Evolutionary conservation across 1,284 basidiomycete genomes (phyloP).

Genomic region (Boletus sp.): DNA sequence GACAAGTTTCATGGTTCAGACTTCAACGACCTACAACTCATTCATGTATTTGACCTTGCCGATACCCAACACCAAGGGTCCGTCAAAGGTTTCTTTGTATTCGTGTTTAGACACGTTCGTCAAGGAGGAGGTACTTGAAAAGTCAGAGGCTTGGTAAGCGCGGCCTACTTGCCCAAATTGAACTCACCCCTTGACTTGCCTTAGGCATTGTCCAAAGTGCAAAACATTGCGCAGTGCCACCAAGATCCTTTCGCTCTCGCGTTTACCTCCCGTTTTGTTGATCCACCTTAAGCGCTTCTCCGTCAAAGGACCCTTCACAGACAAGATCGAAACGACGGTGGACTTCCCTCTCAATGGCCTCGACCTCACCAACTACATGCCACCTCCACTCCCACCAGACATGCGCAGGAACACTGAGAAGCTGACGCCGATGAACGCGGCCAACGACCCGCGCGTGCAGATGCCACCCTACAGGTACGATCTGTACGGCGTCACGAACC

Average conservation of each 20-base stretch:
- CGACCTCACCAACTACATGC: constrained; percentile 92
- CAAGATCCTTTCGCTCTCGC: constrained; percentile 79
- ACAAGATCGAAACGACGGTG: constrained; percentile 89
- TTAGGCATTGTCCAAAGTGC: constrained; percentile 90
- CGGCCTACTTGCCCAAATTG: constrained; percentile 2
- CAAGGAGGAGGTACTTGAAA: constrained; percentile 86
- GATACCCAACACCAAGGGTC: constrained; percentile 65
- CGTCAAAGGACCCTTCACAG: constrained; percentile 88
- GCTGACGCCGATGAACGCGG: constrained; percentile 13
- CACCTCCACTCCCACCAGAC: constrained; percentile 68
- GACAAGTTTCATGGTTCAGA: constrained; percentile 47
- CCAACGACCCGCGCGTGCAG: constrained; percentile 75
- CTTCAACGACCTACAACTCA: constrained; percentile 95
- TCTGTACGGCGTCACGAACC: constrained; percentile 87
- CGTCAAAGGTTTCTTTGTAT: constrained; percentile 68
- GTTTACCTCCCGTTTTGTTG: constrained; percentile 89
- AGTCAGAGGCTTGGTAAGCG: constrained; percentile 88
- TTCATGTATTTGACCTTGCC: constrained; percentile 97
- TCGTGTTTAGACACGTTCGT: constrained; percentile 91
- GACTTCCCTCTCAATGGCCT: constrained; percentile 83
- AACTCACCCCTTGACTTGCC: not conserved
- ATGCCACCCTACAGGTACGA: constrained; percentile 85
- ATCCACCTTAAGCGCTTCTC: constrained; percentile 97
- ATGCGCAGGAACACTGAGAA: constrained; percentile 42
- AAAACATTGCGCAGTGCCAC: constrained; percentile 68